A percentile compares a stretch with the other conserved stretches of the same genome.
These are phyloP conservation scores for Xylariaceae sp. DNA, from an alignment of 2,329 filamentous ascomycete species.

Conservation along the genomic window DNA sequence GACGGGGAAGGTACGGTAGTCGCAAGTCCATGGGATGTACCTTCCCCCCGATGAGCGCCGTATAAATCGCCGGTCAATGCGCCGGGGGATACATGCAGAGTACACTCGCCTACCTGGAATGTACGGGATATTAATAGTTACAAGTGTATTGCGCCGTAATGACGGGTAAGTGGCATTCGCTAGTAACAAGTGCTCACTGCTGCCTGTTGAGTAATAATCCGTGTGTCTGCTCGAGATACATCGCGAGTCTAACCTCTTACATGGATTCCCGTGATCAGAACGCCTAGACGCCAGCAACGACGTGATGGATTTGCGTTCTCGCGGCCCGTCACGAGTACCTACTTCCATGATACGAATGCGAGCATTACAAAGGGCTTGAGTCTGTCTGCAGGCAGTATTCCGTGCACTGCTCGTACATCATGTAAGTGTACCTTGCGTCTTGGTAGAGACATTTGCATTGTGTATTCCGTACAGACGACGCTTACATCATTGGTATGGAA, in stretches of 20 bases:
- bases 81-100: not conserved
- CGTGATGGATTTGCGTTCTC: not conserved
- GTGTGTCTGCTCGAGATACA: not conserved
- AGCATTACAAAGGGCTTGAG: not conserved
- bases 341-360: not conserved
- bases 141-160: not conserved
- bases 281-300: not conserved
- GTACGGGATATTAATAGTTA: not conserved
- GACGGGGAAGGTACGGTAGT: not conserved
- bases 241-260: too few species aligned
- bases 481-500: not conserved
- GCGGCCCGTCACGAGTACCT: not conserved
- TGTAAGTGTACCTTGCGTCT: not conserved
- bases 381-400: not conserved
- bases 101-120: not conserved
- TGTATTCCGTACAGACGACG: not conserved
- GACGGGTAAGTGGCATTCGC: not conserved
- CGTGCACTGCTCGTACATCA: not conserved
- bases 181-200: not conserved
- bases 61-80: not conserved
- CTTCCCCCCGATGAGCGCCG: not conserved
- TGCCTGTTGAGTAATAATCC: not conserved
- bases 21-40: not conserved
- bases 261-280: too few species aligned
- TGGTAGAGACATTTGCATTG: not conserved